Evolutionary conservation across 768 basidiomycete species (phyloP).

Genomic region (Mycena galericulata): DNA sequence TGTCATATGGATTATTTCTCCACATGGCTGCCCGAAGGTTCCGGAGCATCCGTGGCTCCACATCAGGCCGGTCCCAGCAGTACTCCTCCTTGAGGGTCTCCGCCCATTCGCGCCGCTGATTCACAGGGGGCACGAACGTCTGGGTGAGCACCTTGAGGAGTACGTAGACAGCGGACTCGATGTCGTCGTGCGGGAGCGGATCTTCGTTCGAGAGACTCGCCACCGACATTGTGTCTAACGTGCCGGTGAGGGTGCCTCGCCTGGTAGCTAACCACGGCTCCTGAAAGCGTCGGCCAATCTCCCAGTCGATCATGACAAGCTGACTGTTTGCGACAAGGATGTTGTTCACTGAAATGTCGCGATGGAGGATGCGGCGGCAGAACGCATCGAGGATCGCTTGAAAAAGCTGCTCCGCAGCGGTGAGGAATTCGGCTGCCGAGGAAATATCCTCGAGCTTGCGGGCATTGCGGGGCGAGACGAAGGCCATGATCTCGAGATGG

Average conservation of each 20-base stretch:
- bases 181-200: constrained; percentile 31
- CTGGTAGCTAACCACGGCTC: background rate
- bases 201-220: background rate
- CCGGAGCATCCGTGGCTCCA: background rate
- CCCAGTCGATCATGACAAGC: constrained; percentile 26
- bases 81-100: background rate
- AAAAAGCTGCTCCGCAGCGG: constrained; percentile 16
- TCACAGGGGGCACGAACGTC: constrained; percentile 13
- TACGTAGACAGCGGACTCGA: constrained; percentile 26
- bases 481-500: constrained; percentile 26
- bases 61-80: constrained; percentile 14
- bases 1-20: background rate
- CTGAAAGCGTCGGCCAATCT: constrained; percentile 17
- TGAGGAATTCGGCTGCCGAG: constrained; percentile 11
- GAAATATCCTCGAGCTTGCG: constrained; percentile 4
- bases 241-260: constrained; percentile 16
- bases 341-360: constrained; percentile 24
- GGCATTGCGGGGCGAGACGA: constrained; percentile 12
- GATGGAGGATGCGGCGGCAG: constrained; percentile 20
- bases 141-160: constrained; percentile 26
- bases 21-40: background rate
- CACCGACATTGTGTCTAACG: constrained; percentile 28
- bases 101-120: constrained; percentile 6
- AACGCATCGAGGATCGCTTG: constrained; percentile 17
- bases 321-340: constrained; percentile 9